phyloP scores from a whole-genome alignment of 129 eudicot species.

The Ambrosia trifida region DNA sequence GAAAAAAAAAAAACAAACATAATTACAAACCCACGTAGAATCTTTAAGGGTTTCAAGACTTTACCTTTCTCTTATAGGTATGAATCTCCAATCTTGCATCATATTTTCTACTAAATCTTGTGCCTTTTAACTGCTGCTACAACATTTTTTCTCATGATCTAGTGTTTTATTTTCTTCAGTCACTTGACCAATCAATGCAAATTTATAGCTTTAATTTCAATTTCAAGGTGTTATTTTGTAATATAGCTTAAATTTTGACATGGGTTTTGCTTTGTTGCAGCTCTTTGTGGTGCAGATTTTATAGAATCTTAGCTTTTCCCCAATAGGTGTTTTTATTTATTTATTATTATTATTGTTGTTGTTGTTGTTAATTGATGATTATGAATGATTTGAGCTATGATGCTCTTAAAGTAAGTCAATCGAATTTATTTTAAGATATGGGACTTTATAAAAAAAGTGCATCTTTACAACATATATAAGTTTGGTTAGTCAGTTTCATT shows the following conservation, averaged over 20 bases:
- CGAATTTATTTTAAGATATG: too few relatives aligned
- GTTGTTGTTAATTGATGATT: too few relatives aligned
- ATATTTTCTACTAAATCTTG: constrained; percentile 9
- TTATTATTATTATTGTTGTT: too few relatives aligned
- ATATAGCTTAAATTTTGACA: constrained; percentile 10
- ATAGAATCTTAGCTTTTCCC: constrained; percentile 28
- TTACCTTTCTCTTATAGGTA: constrained; percentile 31
- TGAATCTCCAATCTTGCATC: constrained; percentile 46
- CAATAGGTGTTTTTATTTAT: constrained; percentile 29
- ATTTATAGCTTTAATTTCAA: constrained; percentile 12
- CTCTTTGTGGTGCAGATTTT: constrained; percentile 27
- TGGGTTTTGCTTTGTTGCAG: constrained; percentile 34
- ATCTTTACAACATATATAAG: too few relatives aligned
- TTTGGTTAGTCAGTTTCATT: too few relatives aligned
- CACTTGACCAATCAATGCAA: constrained; percentile 16
- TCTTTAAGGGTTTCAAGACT: constrained; percentile 25
- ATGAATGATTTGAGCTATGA: too few relatives aligned
- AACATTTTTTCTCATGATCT: constrained; percentile 24
- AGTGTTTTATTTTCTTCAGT: constrained; percentile 26
- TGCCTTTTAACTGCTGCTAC: constrained; percentile 16
- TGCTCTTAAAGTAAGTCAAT: too few relatives aligned
- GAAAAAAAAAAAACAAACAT: neutral
- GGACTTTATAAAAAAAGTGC: too few relatives aligned
- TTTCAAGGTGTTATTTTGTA: neutral
- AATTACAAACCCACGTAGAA: too few relatives aligned